These are phyloP conservation scores for Rhododendron ovatum DNA, from an alignment of 148 eudicot genomes.

Conservation along the genomic window DNA sequence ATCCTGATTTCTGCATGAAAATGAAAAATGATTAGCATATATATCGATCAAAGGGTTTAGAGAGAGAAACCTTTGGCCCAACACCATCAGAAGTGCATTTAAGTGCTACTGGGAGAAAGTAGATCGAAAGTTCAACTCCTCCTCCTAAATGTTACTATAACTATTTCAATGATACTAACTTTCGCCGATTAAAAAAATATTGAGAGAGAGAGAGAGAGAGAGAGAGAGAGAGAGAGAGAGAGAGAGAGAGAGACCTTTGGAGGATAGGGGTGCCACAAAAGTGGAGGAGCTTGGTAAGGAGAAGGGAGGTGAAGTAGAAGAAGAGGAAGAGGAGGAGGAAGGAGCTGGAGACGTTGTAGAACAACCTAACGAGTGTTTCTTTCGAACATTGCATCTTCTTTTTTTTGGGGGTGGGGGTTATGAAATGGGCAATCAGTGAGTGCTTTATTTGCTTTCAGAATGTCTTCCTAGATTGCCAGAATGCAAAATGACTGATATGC, in stretches of 20 bases:
- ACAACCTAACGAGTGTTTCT: slow-evolving; percentile 54
- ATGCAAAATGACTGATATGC: slow-evolving; percentile 20
- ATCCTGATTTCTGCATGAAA: slow-evolving; percentile 35
- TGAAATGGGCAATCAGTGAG: slow-evolving; percentile 17
- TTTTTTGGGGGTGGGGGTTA: slow-evolving; percentile 9
- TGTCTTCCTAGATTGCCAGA: neutral
- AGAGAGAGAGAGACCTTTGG: slow-evolving; percentile 26
- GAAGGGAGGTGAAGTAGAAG: slow-evolving; percentile 59
- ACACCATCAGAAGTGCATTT: too few relatives aligned
- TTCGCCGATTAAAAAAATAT: neutral
- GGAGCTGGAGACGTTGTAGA: slow-evolving; percentile 46
- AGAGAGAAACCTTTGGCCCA: too few relatives aligned
- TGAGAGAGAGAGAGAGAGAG: neutral
- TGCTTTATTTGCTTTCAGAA: slow-evolving; percentile 33
- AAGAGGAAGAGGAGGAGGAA: slow-evolving; percentile 66
- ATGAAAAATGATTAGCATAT: neutral
- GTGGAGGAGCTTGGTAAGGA: slow-evolving; percentile 51
- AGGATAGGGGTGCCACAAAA: slow-evolving; percentile 40
- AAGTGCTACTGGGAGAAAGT: too few relatives aligned
- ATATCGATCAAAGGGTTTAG: too few relatives aligned
- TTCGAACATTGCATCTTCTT: slow-evolving; percentile 74
- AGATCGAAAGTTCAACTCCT: too few relatives aligned
- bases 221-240: neutral
- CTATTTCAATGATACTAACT: too few relatives aligned
- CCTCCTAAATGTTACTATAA: too few relatives aligned